Conservation (phyloP, 2,329 filamentous ascomycete species). For the Colletotrichum sp. region DNA sequence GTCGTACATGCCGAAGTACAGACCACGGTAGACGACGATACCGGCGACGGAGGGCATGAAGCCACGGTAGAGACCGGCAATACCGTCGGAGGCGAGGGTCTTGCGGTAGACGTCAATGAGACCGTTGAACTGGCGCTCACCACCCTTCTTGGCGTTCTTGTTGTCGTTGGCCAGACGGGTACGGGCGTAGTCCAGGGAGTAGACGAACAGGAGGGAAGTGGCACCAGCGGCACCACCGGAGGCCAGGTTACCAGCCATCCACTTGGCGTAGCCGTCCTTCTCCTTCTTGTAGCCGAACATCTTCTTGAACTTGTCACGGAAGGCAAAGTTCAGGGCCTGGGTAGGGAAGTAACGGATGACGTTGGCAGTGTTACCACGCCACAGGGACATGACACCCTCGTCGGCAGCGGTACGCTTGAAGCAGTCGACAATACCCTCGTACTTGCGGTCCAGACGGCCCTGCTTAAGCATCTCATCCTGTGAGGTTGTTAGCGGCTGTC, state of each 20-base stretch:
- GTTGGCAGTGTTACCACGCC: conserved; percentile 99
- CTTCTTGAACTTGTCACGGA: conserved; percentile 99
- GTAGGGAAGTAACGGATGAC: conserved; percentile 99
- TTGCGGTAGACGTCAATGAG: conserved; percentile 99
- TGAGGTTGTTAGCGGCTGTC: conserved; percentile 33
- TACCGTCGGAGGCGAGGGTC: conserved; percentile 98
- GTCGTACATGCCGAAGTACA: conserved; percentile 99
- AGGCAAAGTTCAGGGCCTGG: conserved; percentile 99
- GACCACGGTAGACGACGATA: conserved; percentile 99
- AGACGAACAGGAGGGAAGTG: conserved; percentile 99
- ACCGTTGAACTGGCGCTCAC: conserved; percentile 99
- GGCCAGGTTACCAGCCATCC: conserved; percentile 99
- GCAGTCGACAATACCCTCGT: conserved; percentile 92
- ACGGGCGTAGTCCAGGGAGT: conserved; percentile 99
- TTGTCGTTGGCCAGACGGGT: conserved; percentile 99
- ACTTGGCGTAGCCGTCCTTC: conserved; percentile 95
- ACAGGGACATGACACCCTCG: conserved; percentile 94
- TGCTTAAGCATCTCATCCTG: conserved; percentile 99
- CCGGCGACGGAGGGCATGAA: conserved; percentile 99
- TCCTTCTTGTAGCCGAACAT: conserved; percentile 99
- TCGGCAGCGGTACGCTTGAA: conserved; percentile 89
- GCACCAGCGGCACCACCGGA: conserved; percentile 99
- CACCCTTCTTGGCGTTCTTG: conserved; percentile 96
- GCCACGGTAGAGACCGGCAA: conserved; percentile 99
- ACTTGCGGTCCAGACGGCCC: conserved; percentile 98